Conservation (phyloP, 139 green algal species). For the Astrephomene gubernaculifera region DNA sequence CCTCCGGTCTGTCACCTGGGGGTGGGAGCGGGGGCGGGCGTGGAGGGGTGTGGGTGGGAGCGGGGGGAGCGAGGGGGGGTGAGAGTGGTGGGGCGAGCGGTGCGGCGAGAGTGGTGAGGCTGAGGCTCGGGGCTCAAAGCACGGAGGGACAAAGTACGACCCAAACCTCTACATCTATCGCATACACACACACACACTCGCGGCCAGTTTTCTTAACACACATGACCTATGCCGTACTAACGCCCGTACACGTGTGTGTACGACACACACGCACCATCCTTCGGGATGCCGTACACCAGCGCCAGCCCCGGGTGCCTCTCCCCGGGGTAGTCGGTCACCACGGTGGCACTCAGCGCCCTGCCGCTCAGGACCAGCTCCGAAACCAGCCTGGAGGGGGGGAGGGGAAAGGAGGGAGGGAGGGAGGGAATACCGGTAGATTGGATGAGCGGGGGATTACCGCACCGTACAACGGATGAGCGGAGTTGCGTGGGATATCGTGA, state of each 20-base stretch:
- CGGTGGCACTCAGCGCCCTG: slow-evolving; percentile 57
- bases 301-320: slow-evolving; percentile 69
- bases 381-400: not conserved
- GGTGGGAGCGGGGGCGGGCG: not conserved
- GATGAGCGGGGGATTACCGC: no score
- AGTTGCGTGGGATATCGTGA: no score
- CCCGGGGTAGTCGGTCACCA: slow-evolving; percentile 66
- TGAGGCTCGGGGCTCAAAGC: not conserved
- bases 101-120: not conserved
- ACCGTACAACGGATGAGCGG: no score
- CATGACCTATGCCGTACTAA: not conserved
- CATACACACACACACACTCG: not conserved
- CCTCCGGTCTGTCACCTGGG: slow-evolving; percentile 48
- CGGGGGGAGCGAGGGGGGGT: not conserved
- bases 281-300: slow-evolving; percentile 49
- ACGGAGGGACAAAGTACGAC: not conserved
- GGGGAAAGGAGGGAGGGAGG: not conserved
- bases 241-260: not conserved
- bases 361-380: slow-evolving; percentile 42
- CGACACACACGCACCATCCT: slow-evolving; percentile 23
- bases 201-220: not conserved
- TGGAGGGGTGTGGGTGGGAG: not conserved
- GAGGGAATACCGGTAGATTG: no score
- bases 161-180: not conserved
- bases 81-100: not conserved